phyloP scores from a whole-genome alignment of 768 basidiomycete species.

The Sporobolomyces phaffii region DNA sequence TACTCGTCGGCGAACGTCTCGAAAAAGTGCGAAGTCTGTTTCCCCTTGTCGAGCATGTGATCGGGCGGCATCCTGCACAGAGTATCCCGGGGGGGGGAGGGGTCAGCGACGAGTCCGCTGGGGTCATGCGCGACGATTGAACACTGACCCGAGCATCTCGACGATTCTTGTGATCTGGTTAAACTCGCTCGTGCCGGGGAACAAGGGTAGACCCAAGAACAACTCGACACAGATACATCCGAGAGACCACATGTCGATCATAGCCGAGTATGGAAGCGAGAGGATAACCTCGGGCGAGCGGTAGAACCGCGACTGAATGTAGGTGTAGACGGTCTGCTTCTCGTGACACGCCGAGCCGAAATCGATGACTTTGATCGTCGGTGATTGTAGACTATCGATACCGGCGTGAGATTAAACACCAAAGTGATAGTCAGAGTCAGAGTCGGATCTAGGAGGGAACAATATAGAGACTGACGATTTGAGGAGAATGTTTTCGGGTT shows the following conservation, averaged over 20 bases:
- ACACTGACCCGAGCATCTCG: slow-evolving; percentile 97
- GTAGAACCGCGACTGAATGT: slow-evolving; percentile 98
- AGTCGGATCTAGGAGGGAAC: no score
- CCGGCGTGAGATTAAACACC: no score
- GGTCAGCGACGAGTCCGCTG: no score
- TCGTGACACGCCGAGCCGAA: slow-evolving; percentile 99
- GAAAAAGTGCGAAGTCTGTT: slow-evolving; percentile 91
- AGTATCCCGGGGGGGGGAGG: no score
- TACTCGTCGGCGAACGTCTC: slow-evolving; percentile 67
- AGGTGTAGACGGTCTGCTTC: slow-evolving; percentile 98
- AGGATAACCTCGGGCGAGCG: slow-evolving; percentile 94
- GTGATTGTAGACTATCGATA: slow-evolving; percentile 69
- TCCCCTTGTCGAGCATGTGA: slow-evolving; percentile 92
- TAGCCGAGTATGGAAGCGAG: slow-evolving; percentile 84
- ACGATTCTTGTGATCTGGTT: slow-evolving; percentile 95
- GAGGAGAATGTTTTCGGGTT: slow-evolving; percentile 95
- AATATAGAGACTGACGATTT: slow-evolving; percentile 84
- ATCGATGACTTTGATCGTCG: slow-evolving; percentile 97
- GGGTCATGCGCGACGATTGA: no score
- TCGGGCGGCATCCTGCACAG: slow-evolving; percentile 68
- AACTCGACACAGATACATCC: slow-evolving; percentile 98
- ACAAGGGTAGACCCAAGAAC: slow-evolving; percentile 89
- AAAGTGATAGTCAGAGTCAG: no score
- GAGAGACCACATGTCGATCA: slow-evolving; percentile 99
- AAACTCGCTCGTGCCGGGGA: slow-evolving; percentile 98